phyloP scores from a whole-genome alignment of 371 early-diverging fungal genomes.

The Mortierella polycephala region DNA sequence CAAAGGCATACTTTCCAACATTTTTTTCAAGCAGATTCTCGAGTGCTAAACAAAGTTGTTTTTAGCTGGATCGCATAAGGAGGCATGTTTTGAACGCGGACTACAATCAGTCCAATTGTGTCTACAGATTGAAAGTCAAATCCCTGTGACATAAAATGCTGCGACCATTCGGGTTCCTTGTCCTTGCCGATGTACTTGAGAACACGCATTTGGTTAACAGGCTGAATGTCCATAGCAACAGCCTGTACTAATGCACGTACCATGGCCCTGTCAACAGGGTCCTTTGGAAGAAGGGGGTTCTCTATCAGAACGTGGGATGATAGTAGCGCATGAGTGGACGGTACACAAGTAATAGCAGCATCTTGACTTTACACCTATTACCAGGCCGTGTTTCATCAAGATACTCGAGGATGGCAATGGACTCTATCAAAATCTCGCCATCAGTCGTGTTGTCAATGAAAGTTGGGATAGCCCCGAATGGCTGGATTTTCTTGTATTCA shows the following conservation, averaged over 20 bases:
- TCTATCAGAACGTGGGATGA: constrained; percentile 9
- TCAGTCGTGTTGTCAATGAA: constrained; percentile 69
- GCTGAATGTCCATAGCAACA: constrained; percentile 89
- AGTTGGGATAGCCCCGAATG: constrained; percentile 77
- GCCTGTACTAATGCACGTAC: constrained; percentile 78
- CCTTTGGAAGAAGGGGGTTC: constrained; percentile 34
- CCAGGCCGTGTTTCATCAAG: constrained; percentile 84
- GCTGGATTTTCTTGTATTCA: constrained; percentile 72
- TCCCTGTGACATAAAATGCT: constrained; percentile 66
- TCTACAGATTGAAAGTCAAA: constrained; percentile 52
- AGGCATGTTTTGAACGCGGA: no score
- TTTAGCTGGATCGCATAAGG: not conserved
- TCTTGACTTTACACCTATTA: not conserved
- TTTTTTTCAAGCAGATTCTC: constrained; percentile 69
- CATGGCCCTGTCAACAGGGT: constrained; percentile 61
- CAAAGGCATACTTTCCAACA: constrained; percentile 82
- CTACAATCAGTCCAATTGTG: not conserved
- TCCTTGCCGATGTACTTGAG: constrained; percentile 65
- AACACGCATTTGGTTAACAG: constrained; percentile 82
- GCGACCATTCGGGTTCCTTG: constrained; percentile 70
- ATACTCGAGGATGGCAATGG: constrained; percentile 88
- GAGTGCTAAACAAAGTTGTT: constrained; percentile 55
- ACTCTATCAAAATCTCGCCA: constrained; percentile 70
- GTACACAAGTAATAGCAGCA: no score
- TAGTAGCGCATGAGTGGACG: not conserved